Base-by-base conservation (phyloP, 2,329 filamentous ascomycete genomes). In the Hymenoscyphus salicellus region DNA sequence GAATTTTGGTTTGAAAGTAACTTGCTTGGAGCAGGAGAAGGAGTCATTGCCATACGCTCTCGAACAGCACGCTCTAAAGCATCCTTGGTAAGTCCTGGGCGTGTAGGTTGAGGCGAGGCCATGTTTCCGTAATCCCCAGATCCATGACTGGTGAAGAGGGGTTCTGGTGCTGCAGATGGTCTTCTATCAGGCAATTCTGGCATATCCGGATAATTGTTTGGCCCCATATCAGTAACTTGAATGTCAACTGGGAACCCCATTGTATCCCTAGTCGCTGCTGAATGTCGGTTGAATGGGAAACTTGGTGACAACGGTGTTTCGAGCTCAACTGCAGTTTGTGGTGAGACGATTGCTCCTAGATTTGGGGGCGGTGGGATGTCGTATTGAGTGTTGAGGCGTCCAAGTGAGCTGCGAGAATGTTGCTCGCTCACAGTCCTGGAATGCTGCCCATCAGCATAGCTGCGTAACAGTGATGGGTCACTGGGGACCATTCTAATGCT, bases 211-310 rank as follows among this genome's bases (percentile, higher is more conserved):
- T 32, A 32, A 10, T n/a, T 30, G 5, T 56, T 14, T 56, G 28
- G 7, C 55, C 17, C 28, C 28, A 32, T 4, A n/a, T 17, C 26
- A 5, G 16, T n/a, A 17, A 56, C 28, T n/a, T 32, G 17, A 17
- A 56, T 20, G 14, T 56, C 62, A 11, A 60, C 57, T 38, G 56
- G 57, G 36, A 60, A 63, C 30, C 62, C 62, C 62, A 63, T 63
- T 52, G 60, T 61, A 38, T 61, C 60, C 8, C 43, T 16, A 20
- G 43, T 61, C 20, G 46, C 23, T 52, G 20, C 46, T 26, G 20
- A 26, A 23, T 23, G 2, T 26, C 46, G 46, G 20, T 23, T 23
- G 20, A 52, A 26, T 38, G 36, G 36, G 10, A 52, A 52, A 52
- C 23, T 26, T 23, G 20, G 11, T 52, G 46, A 11, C 23, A 38